Evolutionary conservation across 441 rosid species (phyloP).

Genomic region (Lepidium campestre): DNA sequence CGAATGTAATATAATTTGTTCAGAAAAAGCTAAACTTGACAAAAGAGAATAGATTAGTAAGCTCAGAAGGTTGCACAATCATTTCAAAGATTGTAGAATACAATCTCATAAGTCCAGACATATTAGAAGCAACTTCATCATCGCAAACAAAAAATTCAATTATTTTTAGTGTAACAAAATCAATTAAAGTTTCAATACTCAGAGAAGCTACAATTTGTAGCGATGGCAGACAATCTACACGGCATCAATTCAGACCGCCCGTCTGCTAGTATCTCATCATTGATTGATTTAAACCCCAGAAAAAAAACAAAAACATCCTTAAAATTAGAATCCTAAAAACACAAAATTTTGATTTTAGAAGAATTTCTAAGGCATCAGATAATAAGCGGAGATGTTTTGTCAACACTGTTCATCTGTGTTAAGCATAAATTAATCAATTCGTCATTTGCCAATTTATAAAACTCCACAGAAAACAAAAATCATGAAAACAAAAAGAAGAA

Average conservation of each 20-base stretch:
- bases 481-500: no score
- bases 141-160: not conserved
- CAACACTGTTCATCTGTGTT: conserved; percentile 26
- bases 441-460: conserved; percentile 19
- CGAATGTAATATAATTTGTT: no score
- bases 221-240: conserved; percentile 71
- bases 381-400: conserved; percentile 35
- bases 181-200: not conserved
- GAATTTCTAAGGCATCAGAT: conserved; percentile 21
- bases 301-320: no score
- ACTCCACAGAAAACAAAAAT: not conserved
- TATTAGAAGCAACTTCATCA: conserved; percentile 26
- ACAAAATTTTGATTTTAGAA: not conserved
- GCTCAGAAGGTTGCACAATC: conserved; percentile 25
- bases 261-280: conserved; percentile 83
- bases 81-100: conserved; percentile 15
- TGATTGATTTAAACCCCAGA: not conserved
- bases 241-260: conserved; percentile 97
- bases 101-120: conserved; percentile 35
- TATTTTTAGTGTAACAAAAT: no score
- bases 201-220: conserved; percentile 20
- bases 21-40: not conserved
- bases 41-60: not conserved
- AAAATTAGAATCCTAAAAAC: no score
- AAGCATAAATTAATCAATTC: conserved; percentile 30